Percentiles rank a stretch among this genome's conserved stretches.
Evolutionary conservation across 495 filamentous ascomycete genomes (phyloP).

Genomic region (Penicillium diatomitis): DNA sequence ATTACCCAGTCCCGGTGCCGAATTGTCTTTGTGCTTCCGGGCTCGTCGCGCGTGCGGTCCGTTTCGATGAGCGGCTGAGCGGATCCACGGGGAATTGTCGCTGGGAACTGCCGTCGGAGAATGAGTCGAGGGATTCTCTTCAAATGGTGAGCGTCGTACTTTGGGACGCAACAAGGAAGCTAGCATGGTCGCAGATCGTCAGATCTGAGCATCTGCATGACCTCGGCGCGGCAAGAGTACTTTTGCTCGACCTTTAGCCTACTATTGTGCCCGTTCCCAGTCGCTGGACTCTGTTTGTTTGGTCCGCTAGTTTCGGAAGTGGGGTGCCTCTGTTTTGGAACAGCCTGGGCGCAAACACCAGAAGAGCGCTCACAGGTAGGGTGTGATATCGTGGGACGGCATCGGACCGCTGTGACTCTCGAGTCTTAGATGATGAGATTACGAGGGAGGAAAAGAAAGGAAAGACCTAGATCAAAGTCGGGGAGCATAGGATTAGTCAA

Average conservation of each 20-base stretch:
- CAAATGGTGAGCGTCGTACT: constrained; percentile 23
- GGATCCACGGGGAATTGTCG: constrained; percentile 26
- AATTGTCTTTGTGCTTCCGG: constrained; percentile 7
- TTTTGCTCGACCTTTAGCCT: neutral
- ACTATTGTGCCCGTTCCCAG: too few relatives aligned
- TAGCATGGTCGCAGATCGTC: constrained; percentile 25
- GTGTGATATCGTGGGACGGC: too few relatives aligned
- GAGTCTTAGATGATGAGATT: too few relatives aligned
- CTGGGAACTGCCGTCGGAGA: constrained; percentile 33
- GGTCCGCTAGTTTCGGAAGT: too few relatives aligned
- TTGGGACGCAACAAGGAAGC: constrained; percentile 41
- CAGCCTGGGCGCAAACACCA: too few relatives aligned
- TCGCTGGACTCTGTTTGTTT: too few relatives aligned
- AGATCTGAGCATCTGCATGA: constrained; percentile 5
- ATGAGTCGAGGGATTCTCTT: constrained; percentile 43
- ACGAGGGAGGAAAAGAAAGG: neutral
- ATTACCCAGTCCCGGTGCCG: constrained; percentile 27
- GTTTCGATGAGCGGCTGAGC: constrained; percentile 7
- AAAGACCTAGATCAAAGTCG: neutral
- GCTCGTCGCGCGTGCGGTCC: constrained; percentile 3
- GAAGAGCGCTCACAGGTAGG: too few relatives aligned
- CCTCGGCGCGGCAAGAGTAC: neutral
- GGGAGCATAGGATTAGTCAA: neutral
- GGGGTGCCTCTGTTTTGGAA: too few relatives aligned
- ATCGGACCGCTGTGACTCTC: too few relatives aligned